Percentiles rank a stretch among this genome's conserved stretches.
Conservation (phyloP, 257 asterid species). For the Solanum clarkiae region DNA sequence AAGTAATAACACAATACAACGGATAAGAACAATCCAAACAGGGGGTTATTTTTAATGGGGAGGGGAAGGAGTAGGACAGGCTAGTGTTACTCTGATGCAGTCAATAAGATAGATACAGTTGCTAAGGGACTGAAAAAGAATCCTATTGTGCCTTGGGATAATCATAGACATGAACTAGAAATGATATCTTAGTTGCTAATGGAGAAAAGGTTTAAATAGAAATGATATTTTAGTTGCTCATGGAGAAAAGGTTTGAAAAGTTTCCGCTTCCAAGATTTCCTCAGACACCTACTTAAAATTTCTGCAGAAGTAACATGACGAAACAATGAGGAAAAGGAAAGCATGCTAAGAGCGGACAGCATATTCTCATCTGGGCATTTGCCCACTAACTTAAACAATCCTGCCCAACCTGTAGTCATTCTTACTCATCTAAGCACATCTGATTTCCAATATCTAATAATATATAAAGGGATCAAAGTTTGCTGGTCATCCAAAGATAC, state of each 20-base stretch:
- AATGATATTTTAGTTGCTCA: neutral
- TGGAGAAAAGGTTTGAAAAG: neutral
- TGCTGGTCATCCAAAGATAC: neutral
- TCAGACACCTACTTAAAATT: neutral
- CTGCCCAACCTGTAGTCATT: neutral
- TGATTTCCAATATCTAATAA: neutral
- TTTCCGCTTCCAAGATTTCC: neutral
- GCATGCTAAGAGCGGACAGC: neutral
- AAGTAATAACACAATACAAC: too few species aligned
- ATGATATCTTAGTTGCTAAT: neutral
- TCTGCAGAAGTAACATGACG: neutral
- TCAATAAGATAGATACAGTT: neutral
- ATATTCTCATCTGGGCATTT: neutral
- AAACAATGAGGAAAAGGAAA: neutral
- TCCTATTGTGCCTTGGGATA: neutral
- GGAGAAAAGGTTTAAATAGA: neutral
- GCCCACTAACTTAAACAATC: neutral
- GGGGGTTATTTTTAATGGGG: neutral
- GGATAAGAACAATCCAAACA: too few species aligned
- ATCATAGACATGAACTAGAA: neutral
- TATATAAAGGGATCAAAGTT: neutral
- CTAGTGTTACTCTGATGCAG: neutral
- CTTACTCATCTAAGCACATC: neutral
- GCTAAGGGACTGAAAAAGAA: neutral
- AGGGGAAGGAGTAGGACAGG: neutral